Base-by-base conservation (phyloP, 2,329 filamentous ascomycete species). In the Clonostachys rosea region DNA sequence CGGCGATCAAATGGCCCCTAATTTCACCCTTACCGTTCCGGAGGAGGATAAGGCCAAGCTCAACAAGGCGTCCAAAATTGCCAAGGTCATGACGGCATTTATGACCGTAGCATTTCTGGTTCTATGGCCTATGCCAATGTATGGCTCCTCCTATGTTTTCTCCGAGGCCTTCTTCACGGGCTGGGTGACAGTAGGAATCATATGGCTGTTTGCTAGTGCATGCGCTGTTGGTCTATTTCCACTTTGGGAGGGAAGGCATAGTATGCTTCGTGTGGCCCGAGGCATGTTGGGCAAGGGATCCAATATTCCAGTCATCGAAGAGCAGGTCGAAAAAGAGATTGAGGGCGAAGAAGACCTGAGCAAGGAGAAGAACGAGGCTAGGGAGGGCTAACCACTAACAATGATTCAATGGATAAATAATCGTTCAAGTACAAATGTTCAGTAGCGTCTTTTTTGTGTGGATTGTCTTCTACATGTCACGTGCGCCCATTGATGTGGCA, bases 51-150 rank as follows among this genome's bases (percentile, higher is more conserved):
- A 74, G 50, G 62, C 59, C n/a, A 76, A 77, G 53, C 67, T 85
- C 33, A 70, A 75, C 50, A 73, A 70, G 24, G 76, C 80, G 0
- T 78, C 77, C 7, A 74, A 69, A 49, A 72, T 76, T 34, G 72
- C 75, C 4, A 56, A 58, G 37, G 57, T 58, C 7, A 56, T 59
- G n/a, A 66, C 66, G 0, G 42, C 61, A 14, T 52, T 57, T 24
- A 63, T 68, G 60, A 87, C 89, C 0, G 50, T 95, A 0, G 76
- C 81, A 0, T 73, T 95, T 47, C 71, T 96, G 0, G 75, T 96
- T 3, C 77, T 96, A 14, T 96, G 91, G 90, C 91, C 91, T 0
- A 92, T 96, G 78, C 91, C 91, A 1, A 84, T 96, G 82, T 96
- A 94, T 59, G 91, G 89, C 11, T 76, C 77, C 0, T 79, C 79